Base-by-base conservation (phyloP, 176 grass and related monocot species). In the Avena insularis region DNA sequence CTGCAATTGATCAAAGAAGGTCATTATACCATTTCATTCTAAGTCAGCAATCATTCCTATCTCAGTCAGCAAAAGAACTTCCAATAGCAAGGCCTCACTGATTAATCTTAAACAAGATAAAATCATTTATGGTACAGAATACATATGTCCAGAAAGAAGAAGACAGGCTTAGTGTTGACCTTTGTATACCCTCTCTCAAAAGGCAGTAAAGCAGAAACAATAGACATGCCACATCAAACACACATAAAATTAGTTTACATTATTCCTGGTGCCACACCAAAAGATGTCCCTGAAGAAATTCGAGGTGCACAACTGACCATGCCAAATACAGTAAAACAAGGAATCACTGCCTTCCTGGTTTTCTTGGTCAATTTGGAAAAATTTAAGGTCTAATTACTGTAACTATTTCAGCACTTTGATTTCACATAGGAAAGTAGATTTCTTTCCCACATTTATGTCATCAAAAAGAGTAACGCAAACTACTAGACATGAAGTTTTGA, bases 1-100 rank as follows among this genome's bases (percentile, higher is more conserved):
- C 94, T 99, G 87, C 23, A 90, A 83, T 66, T 82, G 69, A 74
- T 48, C 80, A 84, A n/a, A 83, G 33, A 86, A 87, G 9, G 64
- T 7, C 11, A 60, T 20, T 13, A 47, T 51, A 71, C 83, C 43
- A 83, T 23, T 50, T 86, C 3, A 9, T 17, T 55, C 2, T 33
- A 14, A 36, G 54, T 53, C 1, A 35, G 0, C 9, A 10, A 23
- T 9, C 12, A 35, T 13, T 56, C 33, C 0, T n/a, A 48, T 64
- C 35, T 8, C 7, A 82, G 17, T 17, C 5, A 40, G 57, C 66
- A 85, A 80, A 80, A 2, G 25, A 69, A 48, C 23, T 53, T 64
- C 4, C 6, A 63, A 50, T 15, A n/a, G 7, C 77, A 60, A 76
- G 59, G n/a, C 27, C 75, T 1, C 59, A 45, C 31, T n/a, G 2